Conservation (phyloP, 192 early-diverging fungal species). For the Oehlia diaphana region DNA sequence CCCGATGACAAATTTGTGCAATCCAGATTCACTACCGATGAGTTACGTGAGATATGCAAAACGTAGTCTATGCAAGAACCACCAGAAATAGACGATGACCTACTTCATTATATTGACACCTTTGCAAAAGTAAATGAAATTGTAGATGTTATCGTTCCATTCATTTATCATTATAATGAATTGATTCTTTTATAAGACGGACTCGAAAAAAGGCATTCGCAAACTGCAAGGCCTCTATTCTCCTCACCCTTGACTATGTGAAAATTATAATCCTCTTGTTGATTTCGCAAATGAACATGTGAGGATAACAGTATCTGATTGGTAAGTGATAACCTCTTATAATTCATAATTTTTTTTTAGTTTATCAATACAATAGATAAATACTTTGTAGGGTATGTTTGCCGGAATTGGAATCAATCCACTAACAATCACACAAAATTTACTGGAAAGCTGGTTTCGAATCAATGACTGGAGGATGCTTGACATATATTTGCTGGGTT, state of each 20-base stretch:
- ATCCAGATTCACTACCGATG: neutral
- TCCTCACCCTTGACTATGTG: neutral
- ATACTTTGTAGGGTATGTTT: constrained; percentile 10
- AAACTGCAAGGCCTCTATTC: constrained; percentile 15
- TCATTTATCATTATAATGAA: neutral
- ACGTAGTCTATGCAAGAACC: neutral
- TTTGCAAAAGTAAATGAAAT: constrained; percentile 10
- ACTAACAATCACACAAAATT: neutral
- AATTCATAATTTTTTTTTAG: too few species aligned
- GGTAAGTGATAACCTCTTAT: neutral
- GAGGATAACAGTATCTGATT: constrained; percentile 28
- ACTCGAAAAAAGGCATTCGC: constrained; percentile 14
- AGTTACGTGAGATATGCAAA: neutral
- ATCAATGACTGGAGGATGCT: constrained; percentile 14
- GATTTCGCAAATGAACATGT: constrained; percentile 22
- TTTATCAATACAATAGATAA: neutral
- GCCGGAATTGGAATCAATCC: constrained; percentile 10
- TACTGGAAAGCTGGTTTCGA: constrained; percentile 11
- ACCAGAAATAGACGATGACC: constrained; percentile 9
- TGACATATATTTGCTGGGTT: constrained; percentile 16
- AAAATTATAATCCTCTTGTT: constrained; percentile 10
- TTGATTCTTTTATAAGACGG: constrained; percentile 17
- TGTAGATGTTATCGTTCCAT: neutral
- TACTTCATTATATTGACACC: constrained; percentile 10
- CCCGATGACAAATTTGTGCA: constrained; percentile 14